Base-by-base conservation (phyloP, 1,284 basidiomycete genomes). In the Pholiota adiposa region DNA sequence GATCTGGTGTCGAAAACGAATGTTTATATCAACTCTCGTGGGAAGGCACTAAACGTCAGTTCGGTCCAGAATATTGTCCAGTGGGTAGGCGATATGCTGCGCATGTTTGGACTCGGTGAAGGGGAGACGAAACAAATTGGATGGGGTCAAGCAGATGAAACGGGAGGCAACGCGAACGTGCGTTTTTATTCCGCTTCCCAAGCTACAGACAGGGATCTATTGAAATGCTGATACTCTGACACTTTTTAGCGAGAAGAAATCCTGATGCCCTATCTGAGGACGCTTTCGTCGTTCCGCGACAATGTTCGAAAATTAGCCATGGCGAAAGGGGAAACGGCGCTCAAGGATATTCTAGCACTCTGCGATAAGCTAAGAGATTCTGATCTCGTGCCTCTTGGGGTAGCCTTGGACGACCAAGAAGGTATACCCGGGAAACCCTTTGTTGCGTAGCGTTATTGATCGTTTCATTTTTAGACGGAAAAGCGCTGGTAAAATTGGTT, bases 341-440 rank as follows among this genome's bases (percentile, higher is more conserved):
- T 88, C 33, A 88, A 89, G 70, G 92, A 94, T 59, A 93, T 97
- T 58, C 78, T 96, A 44, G 81, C 86, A 21, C 84, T 97, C 36
- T 96, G 88, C 69, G 97, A 99, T 78, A 88, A 87, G 61, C 83
- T 99, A 62, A 86, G 97, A 25, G 97, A 99, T 73, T 80, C 85
- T 40, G 96, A 98, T 70, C 80, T 98, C 40, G 90, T 97, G 48
- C 92, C 96, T 23, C 81, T 99, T 55, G 97, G 97, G 14, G 93
- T 99, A 4, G 95, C 96, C 9, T 80, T 99, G 43, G 97, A 99
- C 71, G 97, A 99, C 76, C 94, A 96, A 79, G 94, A 96, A 78
- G 94, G 96, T 88, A 66, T 53, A 69, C 63, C 57, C 53, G 16
- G 54, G 56, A 11, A 54, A 41, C 63, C 52, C 56, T 55, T 59